Evolutionary conservation across 1,284 basidiomycete species (phyloP).

Genomic region (Ganoderma meredithae): DNA sequence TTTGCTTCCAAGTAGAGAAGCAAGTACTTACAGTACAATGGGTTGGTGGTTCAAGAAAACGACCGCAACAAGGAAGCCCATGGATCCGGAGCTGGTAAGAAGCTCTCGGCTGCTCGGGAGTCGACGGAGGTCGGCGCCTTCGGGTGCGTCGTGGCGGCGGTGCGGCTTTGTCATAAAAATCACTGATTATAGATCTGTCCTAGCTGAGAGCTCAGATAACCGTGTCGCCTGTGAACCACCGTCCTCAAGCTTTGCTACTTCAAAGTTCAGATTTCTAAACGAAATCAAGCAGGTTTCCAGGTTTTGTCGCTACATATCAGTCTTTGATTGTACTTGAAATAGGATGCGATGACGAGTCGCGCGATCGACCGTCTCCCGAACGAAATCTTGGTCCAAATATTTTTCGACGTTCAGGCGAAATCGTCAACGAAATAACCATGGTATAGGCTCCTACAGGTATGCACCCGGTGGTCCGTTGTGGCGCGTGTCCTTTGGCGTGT

Average conservation of each 20-base stretch:
- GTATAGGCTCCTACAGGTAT: background rate
- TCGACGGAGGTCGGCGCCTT: too few species aligned
- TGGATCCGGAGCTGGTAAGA: too few species aligned
- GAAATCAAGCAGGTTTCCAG: background rate
- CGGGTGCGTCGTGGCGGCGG: too few species aligned
- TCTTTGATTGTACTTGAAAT: background rate
- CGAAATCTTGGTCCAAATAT: conserved; percentile 12
- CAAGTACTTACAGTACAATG: background rate
- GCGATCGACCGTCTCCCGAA: background rate
- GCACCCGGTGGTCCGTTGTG: background rate
- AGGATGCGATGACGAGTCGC: background rate
- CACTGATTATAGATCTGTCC: too few species aligned
- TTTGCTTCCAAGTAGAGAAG: background rate
- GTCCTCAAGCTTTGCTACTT: too few species aligned
- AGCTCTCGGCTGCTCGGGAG: too few species aligned
- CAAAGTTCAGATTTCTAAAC: background rate
- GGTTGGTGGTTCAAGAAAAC: background rate
- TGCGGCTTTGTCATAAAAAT: too few species aligned
- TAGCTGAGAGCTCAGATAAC: too few species aligned
- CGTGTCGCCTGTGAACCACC: background rate
- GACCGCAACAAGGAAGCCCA: too few species aligned
- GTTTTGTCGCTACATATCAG: background rate
- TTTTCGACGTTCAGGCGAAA: background rate
- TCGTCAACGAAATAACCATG: background rate
- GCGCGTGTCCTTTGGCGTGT: background rate